Conservation (phyloP, 2,329 filamentous ascomycete genomes). For the Ascochyta pisi region DNA sequence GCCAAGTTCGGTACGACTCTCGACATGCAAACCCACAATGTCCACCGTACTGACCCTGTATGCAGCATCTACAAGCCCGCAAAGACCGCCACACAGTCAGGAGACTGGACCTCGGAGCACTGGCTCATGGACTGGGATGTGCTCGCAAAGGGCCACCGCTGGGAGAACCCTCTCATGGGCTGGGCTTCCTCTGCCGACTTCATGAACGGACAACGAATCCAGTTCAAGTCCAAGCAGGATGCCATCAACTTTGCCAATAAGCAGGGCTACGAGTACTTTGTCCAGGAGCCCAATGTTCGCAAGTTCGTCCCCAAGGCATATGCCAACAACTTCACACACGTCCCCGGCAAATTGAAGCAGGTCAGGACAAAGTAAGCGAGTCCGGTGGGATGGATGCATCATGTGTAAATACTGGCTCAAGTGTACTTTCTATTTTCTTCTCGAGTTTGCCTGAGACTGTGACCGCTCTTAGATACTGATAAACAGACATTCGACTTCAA, state of each 20-base stretch:
- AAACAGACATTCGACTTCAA: background rate
- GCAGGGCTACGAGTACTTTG: constrained; percentile 98
- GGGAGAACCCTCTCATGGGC: constrained; percentile 98
- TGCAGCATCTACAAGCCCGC: constrained; percentile 86
- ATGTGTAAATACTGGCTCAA: constrained; percentile 39
- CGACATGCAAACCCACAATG: background rate
- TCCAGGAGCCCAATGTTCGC: constrained; percentile 93
- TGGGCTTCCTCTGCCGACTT: constrained; percentile 96
- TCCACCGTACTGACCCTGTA: background rate
- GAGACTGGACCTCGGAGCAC: constrained; percentile 79
- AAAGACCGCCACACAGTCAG: constrained; percentile 97
- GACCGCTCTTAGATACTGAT: background rate
- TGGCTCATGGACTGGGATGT: constrained; percentile 99
- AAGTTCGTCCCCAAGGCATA: constrained; percentile 91
- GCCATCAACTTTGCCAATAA: constrained; percentile 96
- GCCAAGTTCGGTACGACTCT: constrained; percentile 80
- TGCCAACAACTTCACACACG: constrained; percentile 93
- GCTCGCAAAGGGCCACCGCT: constrained; percentile 87
- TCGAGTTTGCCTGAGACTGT: background rate
- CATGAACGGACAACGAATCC: constrained; percentile 92
- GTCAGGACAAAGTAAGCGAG: constrained; percentile 77
- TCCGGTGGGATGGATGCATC: constrained; percentile 6
- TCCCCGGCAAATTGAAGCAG: constrained; percentile 82
- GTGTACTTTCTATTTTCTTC: constrained; percentile 15
- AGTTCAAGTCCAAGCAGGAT: constrained; percentile 92